Percentiles rank a stretch among this genome's conserved stretches.
These are phyloP conservation scores for Syncephalis fuscata DNA, from an alignment of 371 early-diverging fungal genomes.

Conservation along the genomic window DNA sequence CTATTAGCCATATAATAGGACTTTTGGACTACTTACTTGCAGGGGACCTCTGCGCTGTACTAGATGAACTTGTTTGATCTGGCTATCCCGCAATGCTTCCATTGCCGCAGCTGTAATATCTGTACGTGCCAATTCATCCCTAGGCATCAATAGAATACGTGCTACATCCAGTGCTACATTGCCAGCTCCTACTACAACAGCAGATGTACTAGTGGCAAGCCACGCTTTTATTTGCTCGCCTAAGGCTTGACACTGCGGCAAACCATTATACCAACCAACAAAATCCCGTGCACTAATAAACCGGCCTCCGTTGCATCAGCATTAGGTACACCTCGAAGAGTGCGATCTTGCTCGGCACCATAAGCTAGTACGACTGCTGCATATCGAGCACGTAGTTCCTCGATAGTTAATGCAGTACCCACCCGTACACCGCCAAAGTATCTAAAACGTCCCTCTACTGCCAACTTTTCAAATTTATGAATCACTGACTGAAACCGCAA, in stretches of 20 bases:
- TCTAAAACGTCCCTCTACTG: conserved; percentile 43
- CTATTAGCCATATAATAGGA: background rate
- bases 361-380: conserved; percentile 73
- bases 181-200: conserved; percentile 76
- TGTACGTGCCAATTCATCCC: conserved; percentile 60
- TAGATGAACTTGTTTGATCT: conserved; percentile 63
- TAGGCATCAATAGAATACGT: conserved; percentile 63
- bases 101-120: conserved; percentile 76
- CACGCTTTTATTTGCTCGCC: conserved; percentile 32
- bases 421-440: conserved; percentile 69
- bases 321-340: conserved; percentile 30
- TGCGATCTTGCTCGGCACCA: conserved; percentile 66
- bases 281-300: conserved; percentile 69
- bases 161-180: conserved; percentile 94
- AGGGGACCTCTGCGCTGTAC: conserved; percentile 87
- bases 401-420: conserved; percentile 31
- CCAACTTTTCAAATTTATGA: conserved; percentile 69
- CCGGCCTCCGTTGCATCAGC: conserved; percentile 30
- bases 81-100: conserved; percentile 43
- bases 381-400: conserved; percentile 41
- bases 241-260: conserved; percentile 25
- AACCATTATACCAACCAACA: conserved; percentile 93
- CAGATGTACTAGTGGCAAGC: conserved; percentile 48
- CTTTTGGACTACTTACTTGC: conserved; percentile 32
- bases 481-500: conserved; percentile 42